Base-by-base conservation (phyloP, 2,329 filamentous ascomycete genomes). In the Arthrocladium fulminans region DNA sequence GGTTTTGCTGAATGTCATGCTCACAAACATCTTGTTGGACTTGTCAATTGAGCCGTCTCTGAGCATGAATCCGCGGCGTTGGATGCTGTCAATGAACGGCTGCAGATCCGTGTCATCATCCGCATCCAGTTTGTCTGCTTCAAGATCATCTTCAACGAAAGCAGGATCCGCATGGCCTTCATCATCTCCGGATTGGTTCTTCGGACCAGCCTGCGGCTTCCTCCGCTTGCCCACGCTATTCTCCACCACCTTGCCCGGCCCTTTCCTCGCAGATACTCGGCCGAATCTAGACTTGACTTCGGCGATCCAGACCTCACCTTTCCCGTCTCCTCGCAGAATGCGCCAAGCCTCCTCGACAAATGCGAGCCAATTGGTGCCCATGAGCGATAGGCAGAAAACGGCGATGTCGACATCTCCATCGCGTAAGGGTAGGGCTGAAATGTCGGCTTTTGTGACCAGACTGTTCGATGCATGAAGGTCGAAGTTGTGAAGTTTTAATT, bases 341-440 rank as follows among this genome's bases (percentile, higher is more conserved):
- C 92, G 83, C 72, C 88, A 94, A 12, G 90, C 90, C 70, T 98
- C 92, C 68, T 97, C 92, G 60, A 98, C 79, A 65, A 98, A 97
- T 59, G 88, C 83, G 46, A 94, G 78, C 90, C 92, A 98, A 70
- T 98, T 98, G 48, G 92, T 98, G 62, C 92, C 92, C 92, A 98
- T 98, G 51, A 98, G 79, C 43, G 90, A 92, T 25, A 98, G 77
- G 66, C 92, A 98, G 73, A 97, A 97, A 57, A 98, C 83, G 42
- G 86, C 86, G 3, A 98, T 76, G 65, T 98, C 88, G 52, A 88
- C 81, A 53, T 77, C 81, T 38, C 80, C 83, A 57, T 89, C 81
- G 3, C 73, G 72, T 0, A 95, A 71, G 0, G 90, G 90, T 1
- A 98, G 72, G 51, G 84, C 77, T 24, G 88, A 84, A 45, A 97